These are phyloP conservation scores for Coniella lustricola DNA, from an alignment of 2,329 filamentous ascomycete species.

Conservation along the genomic window DNA sequence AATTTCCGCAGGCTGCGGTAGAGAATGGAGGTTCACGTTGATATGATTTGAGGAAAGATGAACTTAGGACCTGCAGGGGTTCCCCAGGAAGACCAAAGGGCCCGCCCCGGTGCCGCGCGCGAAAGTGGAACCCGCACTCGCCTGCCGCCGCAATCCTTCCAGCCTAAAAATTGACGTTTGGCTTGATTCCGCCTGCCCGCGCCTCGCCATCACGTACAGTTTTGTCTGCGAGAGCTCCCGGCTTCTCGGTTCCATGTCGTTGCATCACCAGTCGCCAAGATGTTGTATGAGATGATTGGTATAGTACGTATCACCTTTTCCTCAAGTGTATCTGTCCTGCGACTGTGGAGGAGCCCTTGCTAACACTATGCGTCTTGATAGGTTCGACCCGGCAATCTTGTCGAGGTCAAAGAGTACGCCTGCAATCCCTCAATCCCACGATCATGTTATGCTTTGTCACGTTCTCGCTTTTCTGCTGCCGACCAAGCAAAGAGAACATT, in stretches of 20 bases:
- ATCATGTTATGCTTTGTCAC: too few species aligned
- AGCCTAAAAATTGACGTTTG: constrained; percentile 10
- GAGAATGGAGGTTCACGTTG: neutral
- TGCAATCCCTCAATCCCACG: constrained; percentile 19
- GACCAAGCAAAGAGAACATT: neutral
- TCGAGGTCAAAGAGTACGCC: constrained; percentile 88
- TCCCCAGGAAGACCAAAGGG: neutral
- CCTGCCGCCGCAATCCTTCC: neutral
- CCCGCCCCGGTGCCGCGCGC: neutral
- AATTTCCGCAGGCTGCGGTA: too few species aligned
- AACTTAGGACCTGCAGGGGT: neutral
- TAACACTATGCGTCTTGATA: constrained; percentile 29
- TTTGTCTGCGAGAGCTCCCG: neutral
- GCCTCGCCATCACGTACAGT: neutral
- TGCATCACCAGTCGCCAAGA: constrained; percentile 34
- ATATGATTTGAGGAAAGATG: neutral
- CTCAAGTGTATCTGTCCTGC: too few species aligned
- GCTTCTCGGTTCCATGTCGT: constrained; percentile 6
- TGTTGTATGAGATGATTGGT: constrained; percentile 98
- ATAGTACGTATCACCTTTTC: constrained; percentile 67
- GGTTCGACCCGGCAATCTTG: constrained; percentile 86
- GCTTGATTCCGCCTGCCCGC: constrained; percentile 2
- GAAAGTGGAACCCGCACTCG: neutral
- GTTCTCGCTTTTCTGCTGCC: constrained; percentile 6
- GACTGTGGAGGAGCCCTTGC: neutral